phyloP scores from a whole-genome alignment of 1,284 basidiomycete species.

The Puccinia sorghi region DNA sequence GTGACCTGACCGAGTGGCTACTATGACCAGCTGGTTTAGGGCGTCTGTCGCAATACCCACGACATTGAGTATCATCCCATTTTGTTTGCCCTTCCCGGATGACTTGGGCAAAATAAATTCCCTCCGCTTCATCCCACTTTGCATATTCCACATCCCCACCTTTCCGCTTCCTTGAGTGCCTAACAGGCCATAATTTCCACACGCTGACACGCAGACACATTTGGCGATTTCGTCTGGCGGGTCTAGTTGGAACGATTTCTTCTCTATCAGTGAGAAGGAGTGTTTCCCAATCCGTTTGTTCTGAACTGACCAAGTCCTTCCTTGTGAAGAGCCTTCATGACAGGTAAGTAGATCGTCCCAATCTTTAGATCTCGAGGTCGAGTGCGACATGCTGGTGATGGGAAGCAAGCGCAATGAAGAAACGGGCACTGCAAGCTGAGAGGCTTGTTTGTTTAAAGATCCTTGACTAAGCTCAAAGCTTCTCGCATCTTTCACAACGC shows the following conservation, averaged over 20 bases:
- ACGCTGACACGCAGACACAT: conserved; percentile 84
- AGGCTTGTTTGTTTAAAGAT: conserved; percentile 80
- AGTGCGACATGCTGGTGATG: conserved; percentile 75
- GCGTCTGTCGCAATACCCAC: conserved; percentile 84
- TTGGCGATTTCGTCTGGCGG: conserved; percentile 64
- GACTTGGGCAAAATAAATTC: conserved; percentile 67
- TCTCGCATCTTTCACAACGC: conserved; percentile 87
- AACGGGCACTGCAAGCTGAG: conserved; percentile 74
- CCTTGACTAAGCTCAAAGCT: conserved; percentile 95
- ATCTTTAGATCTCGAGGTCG: conserved; percentile 79
- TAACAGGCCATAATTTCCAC: conserved; percentile 91
- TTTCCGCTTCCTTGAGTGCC: conserved; percentile 72
- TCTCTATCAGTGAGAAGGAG: conserved; percentile 59
- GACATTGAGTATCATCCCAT: conserved; percentile 62
- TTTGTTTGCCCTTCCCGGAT: conserved; percentile 62
- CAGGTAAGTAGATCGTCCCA: conserved; percentile 96
- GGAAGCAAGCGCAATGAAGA: conserved; percentile 71
- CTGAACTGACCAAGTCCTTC: conserved; percentile 81
- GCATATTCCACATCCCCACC: conserved; percentile 91
- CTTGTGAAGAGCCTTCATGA: conserved; percentile 74
- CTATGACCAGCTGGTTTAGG: conserved; percentile 77
- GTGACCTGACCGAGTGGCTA: conserved; percentile 81
- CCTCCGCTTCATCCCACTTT: conserved; percentile 84
- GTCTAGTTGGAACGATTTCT: conserved; percentile 57
- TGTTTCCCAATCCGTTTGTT: conserved; percentile 77